Base-by-base conservation (phyloP, 2,329 filamentous ascomycete species). In the Fusarium liriodendri region DNA sequence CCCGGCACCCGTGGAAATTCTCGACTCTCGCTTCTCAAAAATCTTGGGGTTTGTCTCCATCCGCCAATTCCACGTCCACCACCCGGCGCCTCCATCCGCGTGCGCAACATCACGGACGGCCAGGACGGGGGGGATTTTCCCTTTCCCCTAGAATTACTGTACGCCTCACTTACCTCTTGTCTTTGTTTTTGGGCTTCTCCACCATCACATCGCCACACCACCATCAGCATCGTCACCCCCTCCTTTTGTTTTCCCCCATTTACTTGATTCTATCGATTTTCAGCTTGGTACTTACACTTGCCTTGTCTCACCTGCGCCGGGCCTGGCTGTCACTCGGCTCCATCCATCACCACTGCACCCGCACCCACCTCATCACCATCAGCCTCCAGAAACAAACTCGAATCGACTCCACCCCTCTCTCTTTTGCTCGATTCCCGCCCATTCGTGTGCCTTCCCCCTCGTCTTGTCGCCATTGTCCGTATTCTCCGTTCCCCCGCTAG, bases 331-430 rank as follows among this genome's bases (percentile, higher is more conserved):
- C 72, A 70, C 61, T 65, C 69, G 54, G 63, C 58, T 71, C 69
- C 68, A 47, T 47, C 60, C 66, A 71, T 66, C 64, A 67, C 68
- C 42, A 71, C 62, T 29, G 47, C 60, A 47, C 42, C 42, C 22
- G 42, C 42, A 47, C 42, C 42, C 73, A 71, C 57, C 58, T 73
- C 63, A 67, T 62, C 47, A 63, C 64, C 60, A 67, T 72, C 45
- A 76, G 47, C 68, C 71, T 60, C 67, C 70, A 71, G 61, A 67
- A 75, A 73, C 69, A 60, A 74, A 72, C 47, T 59, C 63, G 40
- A 37, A 60, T 74, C 71, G 40, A 38, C 67, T 74, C 71, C 72
- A 71, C 73, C 73, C 64, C 60, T 72, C 61, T 71, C 47, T 74
- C 61, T 71, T 42, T 74, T 57, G 47, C 47, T 71, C 60, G 68